These are phyloP conservation scores for Raddia guianensis DNA, from an alignment of 176 grass and related monocot species.

Conservation along the genomic window DNA sequence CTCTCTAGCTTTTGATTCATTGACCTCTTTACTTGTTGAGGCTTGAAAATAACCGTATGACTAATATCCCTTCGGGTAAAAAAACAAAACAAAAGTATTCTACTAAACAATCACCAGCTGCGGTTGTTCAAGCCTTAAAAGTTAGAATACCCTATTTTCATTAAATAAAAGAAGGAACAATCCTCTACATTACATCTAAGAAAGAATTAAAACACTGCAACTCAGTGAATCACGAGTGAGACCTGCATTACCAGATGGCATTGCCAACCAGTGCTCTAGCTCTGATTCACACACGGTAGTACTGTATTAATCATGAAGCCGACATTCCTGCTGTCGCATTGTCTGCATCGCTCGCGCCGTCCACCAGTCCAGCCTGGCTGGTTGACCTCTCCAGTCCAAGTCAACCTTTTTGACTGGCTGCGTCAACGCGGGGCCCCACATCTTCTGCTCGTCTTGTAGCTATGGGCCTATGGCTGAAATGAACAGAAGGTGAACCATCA, in stretches of 20 bases:
- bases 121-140: not conserved
- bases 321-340: not conserved
- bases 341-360: not conserved
- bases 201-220: not conserved
- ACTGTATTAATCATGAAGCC: not conserved
- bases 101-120: not conserved
- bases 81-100: not conserved
- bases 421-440: not conserved
- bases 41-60: not conserved
- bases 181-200: not conserved
- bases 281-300: not conserved
- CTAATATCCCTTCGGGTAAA: not conserved
- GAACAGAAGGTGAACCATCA: no score
- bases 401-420: slow-evolving; percentile 22
- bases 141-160: not conserved
- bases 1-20: not conserved
- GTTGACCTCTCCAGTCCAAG: not conserved
- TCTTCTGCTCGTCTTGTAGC: not conserved
- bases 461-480: not conserved
- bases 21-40: no score
- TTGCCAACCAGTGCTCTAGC: not conserved
- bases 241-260: not conserved
- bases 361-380: slow-evolving; percentile 26
- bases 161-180: not conserved
- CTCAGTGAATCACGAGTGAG: not conserved